Percentiles rank a stretch among this genome's conserved stretches.
phyloP scores from a whole-genome alignment of 306 rosid species.

The Abrus precatorius region DNA sequence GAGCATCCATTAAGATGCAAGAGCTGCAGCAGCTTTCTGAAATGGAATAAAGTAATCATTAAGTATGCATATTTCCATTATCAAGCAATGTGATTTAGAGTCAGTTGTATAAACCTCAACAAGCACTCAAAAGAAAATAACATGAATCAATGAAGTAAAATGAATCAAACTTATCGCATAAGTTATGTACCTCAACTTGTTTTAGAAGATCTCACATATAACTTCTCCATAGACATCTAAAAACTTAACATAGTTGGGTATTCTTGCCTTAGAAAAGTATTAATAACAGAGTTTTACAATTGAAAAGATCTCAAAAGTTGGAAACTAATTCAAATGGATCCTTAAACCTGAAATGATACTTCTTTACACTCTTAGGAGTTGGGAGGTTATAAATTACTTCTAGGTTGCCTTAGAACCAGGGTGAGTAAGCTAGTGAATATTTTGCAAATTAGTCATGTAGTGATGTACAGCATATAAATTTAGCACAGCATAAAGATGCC shows the following conservation, averaged over 20 bases:
- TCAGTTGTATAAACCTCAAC: no score
- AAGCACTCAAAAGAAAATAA: no score
- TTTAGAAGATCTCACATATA: no score
- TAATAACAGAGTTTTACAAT: no score
- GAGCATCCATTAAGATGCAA: constrained; percentile 47
- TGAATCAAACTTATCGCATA: no score
- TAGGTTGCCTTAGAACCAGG: not conserved
- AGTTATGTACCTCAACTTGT: no score
- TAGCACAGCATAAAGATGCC: constrained; percentile 1
- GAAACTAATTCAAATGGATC: no score
- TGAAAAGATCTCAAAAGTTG: no score
- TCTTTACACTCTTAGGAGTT: not conserved
- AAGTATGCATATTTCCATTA: not conserved
- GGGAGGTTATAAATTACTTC: not conserved
- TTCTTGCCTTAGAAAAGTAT: no score
- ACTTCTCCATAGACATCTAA: no score
- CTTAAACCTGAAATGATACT: not conserved
- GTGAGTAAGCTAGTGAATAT: not conserved
- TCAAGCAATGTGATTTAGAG: not conserved
- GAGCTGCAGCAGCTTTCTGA: constrained; percentile 71
- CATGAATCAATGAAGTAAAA: no score
- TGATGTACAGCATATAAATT: not conserved
- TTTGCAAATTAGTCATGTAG: not conserved
- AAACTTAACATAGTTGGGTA: no score
- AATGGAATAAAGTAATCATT: constrained; percentile 28